These are phyloP conservation scores for Aphanomyces euteiches DNA, from an alignment of 352 stramenopile genomes.

Conservation along the genomic window DNA sequence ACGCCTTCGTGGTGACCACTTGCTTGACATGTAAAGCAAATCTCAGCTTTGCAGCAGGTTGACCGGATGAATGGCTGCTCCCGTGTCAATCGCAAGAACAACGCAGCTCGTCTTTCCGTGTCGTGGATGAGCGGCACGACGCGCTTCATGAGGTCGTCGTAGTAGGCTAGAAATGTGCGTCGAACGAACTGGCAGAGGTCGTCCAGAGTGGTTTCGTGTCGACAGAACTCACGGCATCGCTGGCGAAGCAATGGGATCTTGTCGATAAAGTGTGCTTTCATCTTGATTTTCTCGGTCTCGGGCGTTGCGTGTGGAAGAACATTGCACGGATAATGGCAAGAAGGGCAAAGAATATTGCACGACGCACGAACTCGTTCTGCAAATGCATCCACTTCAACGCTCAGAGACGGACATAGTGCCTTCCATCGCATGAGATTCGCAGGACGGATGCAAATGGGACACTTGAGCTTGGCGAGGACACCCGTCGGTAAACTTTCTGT, in stretches of 20 bases:
- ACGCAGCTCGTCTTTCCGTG: neutral
- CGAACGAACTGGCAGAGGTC: neutral
- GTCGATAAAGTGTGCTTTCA: neutral
- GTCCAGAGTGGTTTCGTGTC: neutral
- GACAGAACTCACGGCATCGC: neutral
- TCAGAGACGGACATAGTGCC: neutral
- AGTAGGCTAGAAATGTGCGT: too few species aligned
- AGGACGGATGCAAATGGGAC: neutral
- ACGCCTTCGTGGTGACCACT: slow-evolving; percentile 11
- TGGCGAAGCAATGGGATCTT: neutral
- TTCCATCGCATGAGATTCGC: neutral
- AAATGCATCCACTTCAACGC: neutral
- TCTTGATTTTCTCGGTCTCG: neutral
- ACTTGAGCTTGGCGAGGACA: neutral
- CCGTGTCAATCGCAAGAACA: neutral
- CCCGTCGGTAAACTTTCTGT: neutral
- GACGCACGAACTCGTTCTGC: neutral
- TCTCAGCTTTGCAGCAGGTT: neutral
- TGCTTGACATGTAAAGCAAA: slow-evolving; percentile 19
- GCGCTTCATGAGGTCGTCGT: neutral
- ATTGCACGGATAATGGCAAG: neutral
- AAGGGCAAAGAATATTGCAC: neutral
- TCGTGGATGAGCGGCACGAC: slow-evolving; percentile 11
- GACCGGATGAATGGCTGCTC: neutral
- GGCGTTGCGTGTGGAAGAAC: neutral